phyloP scores from a whole-genome alignment of 306 rosid species.

The Quercus agrifolia region DNA sequence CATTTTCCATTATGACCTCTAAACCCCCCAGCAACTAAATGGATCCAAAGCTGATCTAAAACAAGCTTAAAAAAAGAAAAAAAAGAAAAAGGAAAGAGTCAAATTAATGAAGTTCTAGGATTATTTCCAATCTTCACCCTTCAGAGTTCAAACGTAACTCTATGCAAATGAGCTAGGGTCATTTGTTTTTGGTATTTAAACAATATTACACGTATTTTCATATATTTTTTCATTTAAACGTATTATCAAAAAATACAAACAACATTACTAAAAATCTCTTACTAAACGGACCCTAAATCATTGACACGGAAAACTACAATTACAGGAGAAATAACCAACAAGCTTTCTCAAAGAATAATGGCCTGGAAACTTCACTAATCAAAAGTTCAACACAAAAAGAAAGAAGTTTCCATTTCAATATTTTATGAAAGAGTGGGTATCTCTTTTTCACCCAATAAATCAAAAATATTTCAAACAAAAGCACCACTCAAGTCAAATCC shows the following conservation, averaged over 20 bases:
- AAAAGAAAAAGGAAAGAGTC: background rate
- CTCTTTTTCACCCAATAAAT: constrained; percentile 13
- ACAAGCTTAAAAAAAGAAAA: background rate
- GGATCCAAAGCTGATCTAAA: constrained; percentile 28
- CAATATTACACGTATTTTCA: too few species aligned
- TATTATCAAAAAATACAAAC: too few species aligned
- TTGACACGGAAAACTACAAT: constrained; percentile 1
- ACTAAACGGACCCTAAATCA: background rate
- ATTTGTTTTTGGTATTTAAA: too few species aligned
- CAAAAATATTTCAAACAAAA: constrained; percentile 14
- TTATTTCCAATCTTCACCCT: constrained; percentile 16
- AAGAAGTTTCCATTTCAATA: background rate
- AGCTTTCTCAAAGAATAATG: background rate
- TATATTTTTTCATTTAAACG: accelerated
- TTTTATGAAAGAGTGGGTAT: constrained; percentile 11
- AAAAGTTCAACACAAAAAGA: background rate
- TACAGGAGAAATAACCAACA: background rate
- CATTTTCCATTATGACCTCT: constrained; percentile 58
- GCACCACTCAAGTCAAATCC: constrained; percentile 12
- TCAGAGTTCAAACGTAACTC: constrained; percentile 20
- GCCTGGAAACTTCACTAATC: background rate
- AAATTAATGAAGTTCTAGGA: constrained; percentile 2
- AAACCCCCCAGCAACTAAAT: constrained; percentile 5
- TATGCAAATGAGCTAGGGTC: constrained; percentile 2
- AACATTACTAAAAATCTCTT: too few species aligned